Conservation (phyloP, 2,329 filamentous ascomycete genomes). For the Dactylellina sp. region DNA sequence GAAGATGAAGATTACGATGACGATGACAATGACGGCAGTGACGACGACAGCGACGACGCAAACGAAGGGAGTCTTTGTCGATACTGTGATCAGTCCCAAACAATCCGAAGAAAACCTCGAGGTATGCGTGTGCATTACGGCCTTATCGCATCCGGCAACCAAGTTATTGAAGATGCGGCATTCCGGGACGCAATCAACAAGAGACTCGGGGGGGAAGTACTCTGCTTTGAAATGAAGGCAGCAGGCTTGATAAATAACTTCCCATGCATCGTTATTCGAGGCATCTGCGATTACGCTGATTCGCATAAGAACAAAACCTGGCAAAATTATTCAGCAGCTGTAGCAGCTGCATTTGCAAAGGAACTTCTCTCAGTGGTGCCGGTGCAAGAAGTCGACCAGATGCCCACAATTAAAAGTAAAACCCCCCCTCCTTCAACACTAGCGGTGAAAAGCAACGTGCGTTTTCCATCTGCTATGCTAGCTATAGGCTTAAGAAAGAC, state of each 20-base stretch:
- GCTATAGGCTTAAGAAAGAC: no score
- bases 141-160: conserved; percentile 29
- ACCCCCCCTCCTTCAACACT: no score
- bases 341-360: conserved; percentile 18
- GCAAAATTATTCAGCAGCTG: conserved; percentile 56
- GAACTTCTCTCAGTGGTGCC: conserved; percentile 12
- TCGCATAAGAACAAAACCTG: conserved; percentile 58
- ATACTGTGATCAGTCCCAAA: conserved; percentile 2
- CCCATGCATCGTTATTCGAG: conserved; percentile 58
- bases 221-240: conserved; percentile 39
- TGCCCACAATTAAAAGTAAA: no score
- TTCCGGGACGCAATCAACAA: conserved; percentile 1
- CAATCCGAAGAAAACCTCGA: not conserved
- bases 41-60: not conserved
- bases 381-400: not conserved
- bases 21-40: not conserved
- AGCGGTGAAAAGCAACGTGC: no score
- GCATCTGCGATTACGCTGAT: conserved; percentile 59
- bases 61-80: not conserved
- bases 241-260: conserved; percentile 23
- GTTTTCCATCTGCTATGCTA: no score
- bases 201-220: conserved; percentile 6
- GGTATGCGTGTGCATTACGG: conserved; percentile 24
- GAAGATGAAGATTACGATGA: not conserved
- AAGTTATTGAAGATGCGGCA: conserved; percentile 43